Percentiles rank a stretch among this genome's conserved stretches.
Evolutionary conservation across 2,329 filamentous ascomycete genomes (phyloP).

Genomic region (Aspergillus felis): DNA sequence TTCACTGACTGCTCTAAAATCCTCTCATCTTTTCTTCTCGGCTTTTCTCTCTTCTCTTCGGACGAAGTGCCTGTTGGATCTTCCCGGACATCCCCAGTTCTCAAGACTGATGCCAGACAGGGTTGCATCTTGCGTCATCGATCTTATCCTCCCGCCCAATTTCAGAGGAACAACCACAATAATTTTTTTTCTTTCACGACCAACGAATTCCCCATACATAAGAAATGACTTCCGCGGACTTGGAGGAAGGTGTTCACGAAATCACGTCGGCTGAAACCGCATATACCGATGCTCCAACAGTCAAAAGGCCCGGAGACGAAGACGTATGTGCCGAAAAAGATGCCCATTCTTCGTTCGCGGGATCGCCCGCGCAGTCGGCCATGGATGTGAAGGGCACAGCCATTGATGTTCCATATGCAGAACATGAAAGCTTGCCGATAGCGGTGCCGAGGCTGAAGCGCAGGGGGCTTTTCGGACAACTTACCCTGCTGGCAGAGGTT

Average conservation of each 20-base stretch:
- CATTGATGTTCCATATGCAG: conserved; percentile 13
- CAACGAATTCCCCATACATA: neutral
- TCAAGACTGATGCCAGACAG: neutral
- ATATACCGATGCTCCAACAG: neutral
- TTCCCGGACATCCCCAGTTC: neutral
- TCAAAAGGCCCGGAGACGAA: neutral
- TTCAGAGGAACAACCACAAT: neutral
- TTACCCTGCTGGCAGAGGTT: conserved; percentile 74
- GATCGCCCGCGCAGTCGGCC: conserved; percentile 7
- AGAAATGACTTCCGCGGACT: neutral
- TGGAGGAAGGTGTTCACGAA: conserved; percentile 4
- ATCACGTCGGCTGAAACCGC: neutral
- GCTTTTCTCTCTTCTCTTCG: neutral
- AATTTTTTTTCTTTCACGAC: too few species aligned
- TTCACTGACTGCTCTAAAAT: neutral
- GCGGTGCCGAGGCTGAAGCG: conserved; percentile 53
- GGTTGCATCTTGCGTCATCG: neutral
- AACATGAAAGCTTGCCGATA: conserved; percentile 34
- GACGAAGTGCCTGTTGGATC: neutral
- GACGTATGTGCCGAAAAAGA: conserved; percentile 8
- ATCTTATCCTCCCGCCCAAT: neutral
- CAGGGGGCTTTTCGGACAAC: conserved; percentile 67
- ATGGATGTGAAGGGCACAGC: conserved; percentile 19
- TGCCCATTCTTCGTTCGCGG: conserved; percentile 13
- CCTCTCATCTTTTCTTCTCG: neutral